Evolutionary conservation across 441 rosid species (phyloP).

Genomic region (Syzygium syzygioides): DNA sequence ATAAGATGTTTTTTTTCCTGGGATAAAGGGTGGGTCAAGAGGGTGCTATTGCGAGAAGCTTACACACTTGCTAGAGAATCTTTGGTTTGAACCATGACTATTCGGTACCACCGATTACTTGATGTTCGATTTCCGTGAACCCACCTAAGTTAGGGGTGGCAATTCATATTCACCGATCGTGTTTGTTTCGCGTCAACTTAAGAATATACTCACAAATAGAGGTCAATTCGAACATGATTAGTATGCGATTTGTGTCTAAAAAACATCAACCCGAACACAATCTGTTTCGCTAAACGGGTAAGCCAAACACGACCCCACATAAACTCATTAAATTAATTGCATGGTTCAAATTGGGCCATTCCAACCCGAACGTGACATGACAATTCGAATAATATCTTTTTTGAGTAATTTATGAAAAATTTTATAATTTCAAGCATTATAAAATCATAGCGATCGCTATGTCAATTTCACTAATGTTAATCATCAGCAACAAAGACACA

Average conservation of each 20-base stretch:
- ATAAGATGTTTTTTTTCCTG: background rate
- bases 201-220: background rate
- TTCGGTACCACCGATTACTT: background rate
- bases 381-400: background rate
- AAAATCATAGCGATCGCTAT: background rate
- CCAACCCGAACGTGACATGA: background rate
- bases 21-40: background rate
- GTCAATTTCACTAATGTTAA: background rate
- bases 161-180: background rate
- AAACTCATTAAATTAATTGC: background rate
- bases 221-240: background rate
- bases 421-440: background rate
- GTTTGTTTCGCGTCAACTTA: background rate
- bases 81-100: too few relatives aligned
- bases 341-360: background rate
- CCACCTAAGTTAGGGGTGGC: background rate
- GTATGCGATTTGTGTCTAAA: background rate
- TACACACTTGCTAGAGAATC: background rate
- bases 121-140: background rate
- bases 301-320: background rate
- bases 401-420: too few relatives aligned
- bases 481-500: too few relatives aligned
- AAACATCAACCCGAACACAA: accelerated
- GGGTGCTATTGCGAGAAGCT: background rate
- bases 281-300: accelerated